Percentiles rank a stretch among this genome's conserved stretches.
phyloP scores from a whole-genome alignment of 1,284 basidiomycete species.

The Cryptococcus jaspeensis region DNA sequence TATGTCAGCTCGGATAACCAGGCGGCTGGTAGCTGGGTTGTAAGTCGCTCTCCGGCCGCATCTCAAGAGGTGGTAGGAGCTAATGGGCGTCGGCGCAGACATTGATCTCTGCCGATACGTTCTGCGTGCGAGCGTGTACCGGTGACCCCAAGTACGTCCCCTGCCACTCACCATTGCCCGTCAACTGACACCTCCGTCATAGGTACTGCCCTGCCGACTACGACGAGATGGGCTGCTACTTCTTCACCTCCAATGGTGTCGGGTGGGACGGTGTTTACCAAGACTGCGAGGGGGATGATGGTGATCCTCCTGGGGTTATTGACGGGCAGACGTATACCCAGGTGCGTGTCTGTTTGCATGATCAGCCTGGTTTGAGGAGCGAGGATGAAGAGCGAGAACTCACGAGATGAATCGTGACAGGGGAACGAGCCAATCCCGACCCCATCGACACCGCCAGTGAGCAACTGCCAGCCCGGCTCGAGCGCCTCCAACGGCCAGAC shows the following conservation, averaged over 20 bases:
- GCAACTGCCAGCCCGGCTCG: slow-evolving; percentile 15
- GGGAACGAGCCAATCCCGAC: slow-evolving; percentile 11
- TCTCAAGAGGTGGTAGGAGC: background rate
- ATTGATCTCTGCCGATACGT: slow-evolving; percentile 32
- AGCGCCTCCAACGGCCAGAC: slow-evolving; percentile 22
- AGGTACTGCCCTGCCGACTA: slow-evolving; percentile 35
- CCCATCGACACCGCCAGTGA: slow-evolving; percentile 16
- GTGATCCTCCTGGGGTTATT: slow-evolving; percentile 30
- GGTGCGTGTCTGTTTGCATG: slow-evolving; percentile 6
- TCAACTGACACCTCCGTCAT: background rate
- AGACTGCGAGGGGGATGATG: slow-evolving; percentile 33
- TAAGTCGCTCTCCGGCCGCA: slow-evolving; percentile 16
- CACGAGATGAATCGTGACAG: background rate
- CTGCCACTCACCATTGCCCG: background rate
- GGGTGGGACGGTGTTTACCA: slow-evolving; percentile 31
- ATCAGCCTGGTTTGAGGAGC: background rate
- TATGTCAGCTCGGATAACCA: slow-evolving; percentile 18
- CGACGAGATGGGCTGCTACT: slow-evolving; percentile 38
- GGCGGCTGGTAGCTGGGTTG: slow-evolving; percentile 29
- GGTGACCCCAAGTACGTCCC: slow-evolving; percentile 27
- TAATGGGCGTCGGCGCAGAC: slow-evolving; percentile 26
- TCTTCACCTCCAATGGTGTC: slow-evolving; percentile 29
- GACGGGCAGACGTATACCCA: slow-evolving; percentile 25
- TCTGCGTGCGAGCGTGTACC: slow-evolving; percentile 39
- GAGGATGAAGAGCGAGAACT: background rate